A percentile compares a stretch with the other conserved stretches of the same genome.
phyloP scores from a whole-genome alignment of 2,329 filamentous ascomycete genomes.

The Sporothrix dimorphospora region DNA sequence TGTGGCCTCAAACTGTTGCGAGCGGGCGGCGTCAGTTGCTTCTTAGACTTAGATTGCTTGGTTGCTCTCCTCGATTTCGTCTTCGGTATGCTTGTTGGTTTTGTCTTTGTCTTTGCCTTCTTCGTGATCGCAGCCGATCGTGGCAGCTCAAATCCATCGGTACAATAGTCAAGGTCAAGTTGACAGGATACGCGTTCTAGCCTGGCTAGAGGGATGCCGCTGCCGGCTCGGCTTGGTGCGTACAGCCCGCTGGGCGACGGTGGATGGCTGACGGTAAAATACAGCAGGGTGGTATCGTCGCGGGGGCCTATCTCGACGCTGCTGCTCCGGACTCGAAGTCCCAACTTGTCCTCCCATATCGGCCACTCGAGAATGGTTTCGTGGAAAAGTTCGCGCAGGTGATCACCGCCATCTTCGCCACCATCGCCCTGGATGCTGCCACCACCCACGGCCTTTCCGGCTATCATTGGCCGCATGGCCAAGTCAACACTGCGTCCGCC shows the following conservation, averaged over 20 bases:
- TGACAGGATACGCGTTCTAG: conserved; percentile 30
- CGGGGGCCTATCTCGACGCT: background rate
- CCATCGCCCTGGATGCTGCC: background rate
- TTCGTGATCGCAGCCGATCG: background rate
- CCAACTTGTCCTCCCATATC: conserved; percentile 22
- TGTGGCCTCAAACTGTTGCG: background rate
- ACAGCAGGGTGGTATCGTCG: background rate
- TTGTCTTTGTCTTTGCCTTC: background rate
- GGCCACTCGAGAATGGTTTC: conserved; percentile 3
- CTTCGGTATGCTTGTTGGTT: background rate
- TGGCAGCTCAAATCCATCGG: background rate
- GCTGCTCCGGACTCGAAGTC: conserved; percentile 2
- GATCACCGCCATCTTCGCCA: background rate
- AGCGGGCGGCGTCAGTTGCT: background rate
- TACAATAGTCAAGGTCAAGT: conserved; percentile 18
- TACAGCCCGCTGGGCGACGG: conserved; percentile 28
- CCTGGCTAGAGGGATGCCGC: conserved; percentile 30
- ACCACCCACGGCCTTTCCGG: background rate
- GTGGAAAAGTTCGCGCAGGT: background rate
- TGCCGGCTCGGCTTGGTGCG: conserved; percentile 1
- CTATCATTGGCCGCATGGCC: conserved; percentile 25
- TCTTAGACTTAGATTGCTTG: background rate
- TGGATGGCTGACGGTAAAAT: conserved; percentile 28
- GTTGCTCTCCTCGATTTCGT: background rate
- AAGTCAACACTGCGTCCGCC: conserved; percentile 28